phyloP scores from a whole-genome alignment of 2,329 filamentous ascomycete genomes.

The Metarhizium sp. region DNA sequence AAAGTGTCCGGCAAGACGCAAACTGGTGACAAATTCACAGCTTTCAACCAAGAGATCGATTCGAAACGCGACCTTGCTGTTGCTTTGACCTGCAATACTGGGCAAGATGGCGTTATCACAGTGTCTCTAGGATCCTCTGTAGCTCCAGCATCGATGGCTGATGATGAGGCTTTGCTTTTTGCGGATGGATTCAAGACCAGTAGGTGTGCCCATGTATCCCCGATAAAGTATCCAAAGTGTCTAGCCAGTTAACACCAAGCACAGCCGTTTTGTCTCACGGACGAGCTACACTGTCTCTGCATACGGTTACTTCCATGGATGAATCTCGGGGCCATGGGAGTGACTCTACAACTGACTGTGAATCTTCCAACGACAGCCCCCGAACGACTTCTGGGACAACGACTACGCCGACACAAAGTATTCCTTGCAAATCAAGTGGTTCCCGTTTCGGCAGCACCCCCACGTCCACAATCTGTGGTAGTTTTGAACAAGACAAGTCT shows the following conservation, averaged over 20 bases:
- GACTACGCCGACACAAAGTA: background rate
- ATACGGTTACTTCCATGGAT: background rate
- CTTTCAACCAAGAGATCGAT: slow-evolving; percentile 4
- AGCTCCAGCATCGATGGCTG: slow-evolving; percentile 6
- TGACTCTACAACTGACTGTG: background rate
- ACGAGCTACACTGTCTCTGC: background rate
- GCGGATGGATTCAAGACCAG: background rate
- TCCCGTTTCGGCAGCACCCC: background rate
- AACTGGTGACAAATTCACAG: background rate
- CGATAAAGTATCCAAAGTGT: background rate
- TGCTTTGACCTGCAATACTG: slow-evolving; percentile 19
- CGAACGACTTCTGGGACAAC: background rate
- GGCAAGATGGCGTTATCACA: slow-evolving; percentile 22
- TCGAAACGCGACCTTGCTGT: slow-evolving; percentile 16
- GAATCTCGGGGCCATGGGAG: background rate
- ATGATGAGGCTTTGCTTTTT: background rate
- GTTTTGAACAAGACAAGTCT: background rate
- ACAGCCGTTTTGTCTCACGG: background rate
- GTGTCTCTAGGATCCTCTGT: slow-evolving; percentile 12
- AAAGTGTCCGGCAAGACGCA: slow-evolving; percentile 6
- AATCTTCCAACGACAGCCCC: background rate
- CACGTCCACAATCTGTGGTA: background rate
- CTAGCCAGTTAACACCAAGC: background rate
- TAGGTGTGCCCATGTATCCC: background rate
- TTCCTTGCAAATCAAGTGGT: background rate